Evolutionary conservation across 2,329 filamentous ascomycete species (phyloP).

Genomic region (Calonectria ilicicola): DNA sequence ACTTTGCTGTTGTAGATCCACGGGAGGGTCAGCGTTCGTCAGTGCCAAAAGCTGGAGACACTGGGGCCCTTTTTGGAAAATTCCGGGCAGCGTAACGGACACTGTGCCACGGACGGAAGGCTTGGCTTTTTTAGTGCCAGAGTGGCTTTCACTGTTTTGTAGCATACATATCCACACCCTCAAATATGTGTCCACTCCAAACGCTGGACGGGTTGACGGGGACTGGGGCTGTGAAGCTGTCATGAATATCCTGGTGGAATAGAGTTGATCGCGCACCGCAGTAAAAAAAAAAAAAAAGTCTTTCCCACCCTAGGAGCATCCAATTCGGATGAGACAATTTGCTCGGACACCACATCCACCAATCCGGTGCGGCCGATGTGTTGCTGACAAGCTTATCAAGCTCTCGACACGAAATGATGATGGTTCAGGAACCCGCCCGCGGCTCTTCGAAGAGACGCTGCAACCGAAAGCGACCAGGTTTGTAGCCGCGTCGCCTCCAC

Average conservation of each 20-base stretch:
- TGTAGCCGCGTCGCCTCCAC: constrained; percentile 37
- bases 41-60: neutral
- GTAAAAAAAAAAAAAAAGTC: neutral
- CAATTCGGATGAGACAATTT: constrained; percentile 16
- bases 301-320: neutral
- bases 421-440: constrained; percentile 18
- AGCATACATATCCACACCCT: constrained; percentile 4
- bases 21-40: constrained; percentile 13
- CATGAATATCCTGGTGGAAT: neutral
- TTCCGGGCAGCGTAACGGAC: constrained; percentile 16
- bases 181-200: constrained; percentile 8
- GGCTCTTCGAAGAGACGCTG: constrained; percentile 7
- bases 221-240: constrained; percentile 2
- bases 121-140: constrained; percentile 35
- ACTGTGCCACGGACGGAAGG: constrained; percentile 34
- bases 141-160: constrained; percentile 7
- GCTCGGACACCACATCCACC: neutral
- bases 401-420: constrained; percentile 16
- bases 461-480: constrained; percentile 24
- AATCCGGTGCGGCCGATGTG: constrained; percentile 15
- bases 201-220: neutral
- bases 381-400: constrained; percentile 24
- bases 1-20: constrained; percentile 8
- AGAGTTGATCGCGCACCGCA: neutral
- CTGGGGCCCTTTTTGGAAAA: neutral